phyloP scores from a whole-genome alignment of 768 basidiomycete genomes.

The Zangia roseola region DNA sequence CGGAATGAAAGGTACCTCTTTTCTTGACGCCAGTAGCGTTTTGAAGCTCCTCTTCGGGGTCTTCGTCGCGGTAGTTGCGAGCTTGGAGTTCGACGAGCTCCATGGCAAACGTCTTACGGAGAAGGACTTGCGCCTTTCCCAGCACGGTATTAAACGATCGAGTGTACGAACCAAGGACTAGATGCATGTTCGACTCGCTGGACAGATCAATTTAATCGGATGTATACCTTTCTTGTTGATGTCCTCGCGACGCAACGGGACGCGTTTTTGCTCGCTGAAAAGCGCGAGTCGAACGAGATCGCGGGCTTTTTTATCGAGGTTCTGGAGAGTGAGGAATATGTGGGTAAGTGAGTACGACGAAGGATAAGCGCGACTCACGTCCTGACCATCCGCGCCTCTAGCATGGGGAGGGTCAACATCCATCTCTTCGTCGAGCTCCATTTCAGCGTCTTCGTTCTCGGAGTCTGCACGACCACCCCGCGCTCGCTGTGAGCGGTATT shows the following conservation, averaged over 20 bases:
- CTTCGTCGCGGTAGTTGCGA: constrained; percentile 45
- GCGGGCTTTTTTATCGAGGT: constrained; percentile 60
- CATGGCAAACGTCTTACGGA: constrained; percentile 73
- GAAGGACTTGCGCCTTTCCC: constrained; percentile 56
- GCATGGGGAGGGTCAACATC: constrained; percentile 35
- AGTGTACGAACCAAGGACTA: constrained; percentile 48
- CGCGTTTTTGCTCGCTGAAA: constrained; percentile 72
- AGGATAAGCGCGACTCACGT: constrained; percentile 8
- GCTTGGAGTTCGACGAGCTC: constrained; percentile 78
- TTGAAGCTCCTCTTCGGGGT: constrained; percentile 41
- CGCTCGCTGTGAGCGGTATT: constrained; percentile 39
- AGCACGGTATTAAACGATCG: constrained; percentile 69
- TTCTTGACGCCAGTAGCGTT: constrained; percentile 61
- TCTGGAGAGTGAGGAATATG: constrained; percentile 39
- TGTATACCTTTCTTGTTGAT: constrained; percentile 75
- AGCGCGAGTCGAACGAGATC: constrained; percentile 80
- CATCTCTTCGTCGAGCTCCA: constrained; percentile 21
- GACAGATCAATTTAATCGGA: neutral
- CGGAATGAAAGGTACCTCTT: constrained; percentile 45
- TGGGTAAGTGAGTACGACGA: neutral
- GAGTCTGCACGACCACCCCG: constrained; percentile 20
- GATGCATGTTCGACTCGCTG: neutral
- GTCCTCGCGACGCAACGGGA: constrained; percentile 73
- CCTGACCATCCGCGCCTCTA: constrained; percentile 22
- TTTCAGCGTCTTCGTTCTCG: constrained; percentile 32